Evolutionary conservation across 768 basidiomycete species (phyloP).

Genomic region (Lactarius tabidus): DNA sequence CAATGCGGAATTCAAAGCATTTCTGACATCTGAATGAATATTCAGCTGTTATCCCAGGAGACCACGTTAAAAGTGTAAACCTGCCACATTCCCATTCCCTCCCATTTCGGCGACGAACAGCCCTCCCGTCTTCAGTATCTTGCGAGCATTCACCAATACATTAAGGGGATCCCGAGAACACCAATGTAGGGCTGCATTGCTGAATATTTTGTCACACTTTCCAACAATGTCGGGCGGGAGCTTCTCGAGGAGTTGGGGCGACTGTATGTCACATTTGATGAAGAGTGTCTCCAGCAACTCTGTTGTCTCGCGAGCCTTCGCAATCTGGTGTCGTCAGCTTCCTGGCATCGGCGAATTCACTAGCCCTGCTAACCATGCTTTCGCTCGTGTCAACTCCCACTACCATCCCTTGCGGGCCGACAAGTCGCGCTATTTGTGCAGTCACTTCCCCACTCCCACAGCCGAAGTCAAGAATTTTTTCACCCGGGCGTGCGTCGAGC

Average conservation of each 20-base stretch:
- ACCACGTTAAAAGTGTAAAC: slow-evolving; percentile 34
- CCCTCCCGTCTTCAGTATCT: slow-evolving; percentile 63
- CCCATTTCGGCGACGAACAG: slow-evolving; percentile 76
- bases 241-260: slow-evolving; percentile 1
- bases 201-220: slow-evolving; percentile 72
- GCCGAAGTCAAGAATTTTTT: slow-evolving; percentile 71
- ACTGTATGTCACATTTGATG: slow-evolving; percentile 52
- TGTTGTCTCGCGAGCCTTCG: slow-evolving; percentile 38
- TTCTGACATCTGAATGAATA: slow-evolving; percentile 50
- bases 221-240: slow-evolving; percentile 32
- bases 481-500: slow-evolving; percentile 59
- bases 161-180: slow-evolving; percentile 69
- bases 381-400: slow-evolving; percentile 68
- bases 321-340: slow-evolving; percentile 40
- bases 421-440: slow-evolving; percentile 47
- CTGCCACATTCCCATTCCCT: slow-evolving; percentile 66
- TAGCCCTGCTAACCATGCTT: slow-evolving; percentile 55
- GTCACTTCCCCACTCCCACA: slow-evolving; percentile 84
- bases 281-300: slow-evolving; percentile 12
- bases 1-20: slow-evolving; percentile 52
- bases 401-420: slow-evolving; percentile 48
- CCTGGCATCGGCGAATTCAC: not conserved
- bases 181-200: slow-evolving; percentile 81
- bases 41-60: slow-evolving; percentile 2
- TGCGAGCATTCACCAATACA: slow-evolving; percentile 58